phyloP scores from a whole-genome alignment of 2,329 filamentous ascomycete species.

The Sphaerulina vaccinii region DNA sequence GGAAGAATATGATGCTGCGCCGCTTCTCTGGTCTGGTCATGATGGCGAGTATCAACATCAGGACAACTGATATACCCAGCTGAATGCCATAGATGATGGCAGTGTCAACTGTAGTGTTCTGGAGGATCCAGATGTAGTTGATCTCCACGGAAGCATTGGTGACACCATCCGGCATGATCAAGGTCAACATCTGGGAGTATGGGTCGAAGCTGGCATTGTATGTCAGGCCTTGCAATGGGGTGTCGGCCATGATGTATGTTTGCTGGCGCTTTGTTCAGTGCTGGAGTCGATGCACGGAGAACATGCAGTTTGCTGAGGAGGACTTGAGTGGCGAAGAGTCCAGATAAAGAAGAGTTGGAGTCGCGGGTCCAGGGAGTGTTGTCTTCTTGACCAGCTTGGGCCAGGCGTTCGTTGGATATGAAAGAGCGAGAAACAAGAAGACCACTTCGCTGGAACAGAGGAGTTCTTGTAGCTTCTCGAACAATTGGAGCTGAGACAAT shows the following conservation, averaged over 20 bases:
- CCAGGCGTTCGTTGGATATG: conserved; percentile 16
- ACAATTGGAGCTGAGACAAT: conserved; percentile 24
- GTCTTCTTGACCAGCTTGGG: conserved; percentile 18
- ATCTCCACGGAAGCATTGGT: conserved; percentile 45
- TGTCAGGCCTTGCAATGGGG: conserved; percentile 3
- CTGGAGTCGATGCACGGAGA: neutral
- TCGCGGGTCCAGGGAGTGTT: conserved; percentile 1
- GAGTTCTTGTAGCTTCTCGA: conserved; percentile 25
- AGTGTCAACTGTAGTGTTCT: conserved; percentile 46
- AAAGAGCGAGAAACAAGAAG: conserved; percentile 20
- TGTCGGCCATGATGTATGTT: conserved; percentile 1
- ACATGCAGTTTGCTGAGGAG: conserved; percentile 17
- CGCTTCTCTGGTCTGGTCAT: conserved; percentile 68
- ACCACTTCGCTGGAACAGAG: conserved; percentile 15
- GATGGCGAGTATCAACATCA: conserved; percentile 64
- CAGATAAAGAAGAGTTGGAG: conserved; percentile 17
- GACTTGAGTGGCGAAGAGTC: conserved; percentile 5
- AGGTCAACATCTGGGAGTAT: conserved; percentile 52
- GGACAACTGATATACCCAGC: conserved; percentile 65
- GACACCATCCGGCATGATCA: conserved; percentile 47
- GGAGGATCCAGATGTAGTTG: conserved; percentile 45
- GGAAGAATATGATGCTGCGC: conserved; percentile 60
- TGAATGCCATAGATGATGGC: conserved; percentile 68
- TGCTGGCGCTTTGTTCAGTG: conserved; percentile 15
- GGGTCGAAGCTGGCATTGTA: conserved; percentile 46